Percentiles rank a stretch among this genome's conserved stretches.
These are phyloP conservation scores for Aspergillus sp. DNA, from an alignment of 2,329 filamentous ascomycete genomes.

Conservation along the genomic window DNA sequence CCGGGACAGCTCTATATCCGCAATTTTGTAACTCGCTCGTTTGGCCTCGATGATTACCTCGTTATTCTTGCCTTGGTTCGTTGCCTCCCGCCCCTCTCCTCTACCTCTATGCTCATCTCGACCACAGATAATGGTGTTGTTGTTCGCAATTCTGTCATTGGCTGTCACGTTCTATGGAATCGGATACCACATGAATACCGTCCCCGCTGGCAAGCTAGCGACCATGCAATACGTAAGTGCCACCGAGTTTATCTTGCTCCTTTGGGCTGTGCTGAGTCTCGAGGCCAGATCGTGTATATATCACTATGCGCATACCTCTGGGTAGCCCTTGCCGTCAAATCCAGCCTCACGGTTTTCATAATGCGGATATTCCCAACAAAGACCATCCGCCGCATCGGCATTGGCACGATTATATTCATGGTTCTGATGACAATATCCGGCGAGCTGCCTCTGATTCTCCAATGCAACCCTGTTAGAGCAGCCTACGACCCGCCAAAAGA, in stretches of 20 bases:
- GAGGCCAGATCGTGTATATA: background rate
- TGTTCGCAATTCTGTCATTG: background rate
- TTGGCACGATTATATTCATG: background rate
- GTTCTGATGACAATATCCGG: background rate
- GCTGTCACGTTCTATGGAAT: background rate
- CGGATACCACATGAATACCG: background rate
- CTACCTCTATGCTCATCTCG: background rate
- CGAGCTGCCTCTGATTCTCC: too few relatives aligned
- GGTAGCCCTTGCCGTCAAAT: background rate
- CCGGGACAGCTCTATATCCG: slow-evolving; percentile 16
- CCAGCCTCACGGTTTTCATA: background rate
- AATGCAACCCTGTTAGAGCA: too few relatives aligned
- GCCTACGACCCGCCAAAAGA: background rate
- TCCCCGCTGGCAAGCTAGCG: background rate
- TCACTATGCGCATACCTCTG: background rate
- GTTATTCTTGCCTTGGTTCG: slow-evolving; percentile 15
- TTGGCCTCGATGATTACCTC: slow-evolving; percentile 19
- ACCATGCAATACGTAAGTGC: background rate
- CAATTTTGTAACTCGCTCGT: slow-evolving; percentile 12
- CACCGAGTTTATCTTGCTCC: background rate
- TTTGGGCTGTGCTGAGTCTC: background rate
- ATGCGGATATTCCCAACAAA: background rate
- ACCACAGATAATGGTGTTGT: background rate
- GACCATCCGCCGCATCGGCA: background rate
- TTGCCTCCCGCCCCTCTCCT: background rate